Base-by-base conservation (phyloP, 106 monocot species). In the Dioscorea alata region DNA sequence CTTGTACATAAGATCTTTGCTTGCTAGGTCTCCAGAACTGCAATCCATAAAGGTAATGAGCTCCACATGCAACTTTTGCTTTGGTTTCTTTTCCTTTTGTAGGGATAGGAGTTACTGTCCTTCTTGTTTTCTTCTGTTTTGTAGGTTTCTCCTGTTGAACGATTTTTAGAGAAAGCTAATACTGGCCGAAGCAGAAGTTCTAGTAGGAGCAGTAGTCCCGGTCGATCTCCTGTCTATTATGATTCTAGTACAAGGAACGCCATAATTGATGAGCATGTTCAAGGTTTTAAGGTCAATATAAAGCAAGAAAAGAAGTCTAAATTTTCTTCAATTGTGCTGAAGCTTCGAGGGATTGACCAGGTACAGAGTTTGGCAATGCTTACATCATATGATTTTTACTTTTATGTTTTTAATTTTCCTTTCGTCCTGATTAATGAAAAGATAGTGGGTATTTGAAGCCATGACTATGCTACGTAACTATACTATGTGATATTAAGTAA, bases 261-360 rank as follows among this genome's bases (percentile, higher is more conserved):
- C 24, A 63, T 87, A 68, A 75, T 90, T 63, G 93, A 87, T 70
- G 93, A 85, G 61, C 81, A 90, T 35, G 78, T 90, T 25, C 87
- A 90, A 70, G 81, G 87, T 61, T 99, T 99, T 77, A 93, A 76
- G 70, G 90, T 99, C 49, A 90, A 87, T 63, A 90, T 99, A 54
- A 84, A 83, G 65, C 93, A 85, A 76, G 97, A 99, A 64, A 99
- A 90, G 80, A 92, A 93, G 68, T 90, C 89, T 12, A 99, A 99
- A 60, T 79, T 99, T 33, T 99, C 97, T 23, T 85, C 87, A 4
- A 92, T 99, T 66, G 93, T 99, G 18, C 69, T 84, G 61, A 99
- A 99, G 79, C 83, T 99, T 76, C 84, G 97, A 63, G 97, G 97
- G 61, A 85, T 93, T 66, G 97, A 99, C 50, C 89, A 99, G 97